Conservation (phyloP, 768 basidiomycete species). For the Hygrocybe punicea region DNA sequence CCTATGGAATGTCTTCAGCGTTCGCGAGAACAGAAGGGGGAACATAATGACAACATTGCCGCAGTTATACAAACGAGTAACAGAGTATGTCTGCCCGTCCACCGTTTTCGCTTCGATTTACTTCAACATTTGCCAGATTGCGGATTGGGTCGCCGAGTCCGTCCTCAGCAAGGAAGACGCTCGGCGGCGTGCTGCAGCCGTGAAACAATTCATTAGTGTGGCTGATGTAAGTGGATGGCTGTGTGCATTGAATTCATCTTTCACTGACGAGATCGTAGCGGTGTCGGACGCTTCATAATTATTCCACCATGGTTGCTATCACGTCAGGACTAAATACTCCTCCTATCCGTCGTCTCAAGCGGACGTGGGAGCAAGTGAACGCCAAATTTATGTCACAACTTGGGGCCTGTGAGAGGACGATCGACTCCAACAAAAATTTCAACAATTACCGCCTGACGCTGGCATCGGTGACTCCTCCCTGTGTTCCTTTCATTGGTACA, state of each 20-base stretch:
- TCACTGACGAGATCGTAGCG: constrained; percentile 50
- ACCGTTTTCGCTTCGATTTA: not conserved
- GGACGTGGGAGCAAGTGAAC: constrained; percentile 89
- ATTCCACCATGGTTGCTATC: constrained; percentile 95
- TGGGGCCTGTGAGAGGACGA: constrained; percentile 78
- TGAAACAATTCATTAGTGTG: constrained; percentile 88
- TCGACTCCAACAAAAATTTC: constrained; percentile 93
- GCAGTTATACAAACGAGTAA: constrained; percentile 86
- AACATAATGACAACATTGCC: constrained; percentile 79
- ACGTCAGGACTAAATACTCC: constrained; percentile 92
- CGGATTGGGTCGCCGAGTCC: constrained; percentile 87
- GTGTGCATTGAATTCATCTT: not conserved
- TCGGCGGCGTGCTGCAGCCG: constrained; percentile 69
- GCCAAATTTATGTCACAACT: constrained; percentile 71
- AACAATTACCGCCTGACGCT: constrained; percentile 84
- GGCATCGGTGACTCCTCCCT: constrained; percentile 81
- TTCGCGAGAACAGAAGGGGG: constrained; percentile 71
- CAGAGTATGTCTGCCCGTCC: constrained; percentile 45
- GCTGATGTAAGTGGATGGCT: constrained; percentile 68
- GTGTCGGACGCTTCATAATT: constrained; percentile 86
- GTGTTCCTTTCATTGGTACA: constrained; percentile 94
- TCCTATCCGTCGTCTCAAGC: constrained; percentile 86
- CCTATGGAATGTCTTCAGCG: constrained; percentile 87
- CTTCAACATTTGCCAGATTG: constrained; percentile 53
- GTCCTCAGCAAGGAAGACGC: constrained; percentile 81